Conservation (phyloP, 805 yeast species). For the Yueomyces sinensis region DNA sequence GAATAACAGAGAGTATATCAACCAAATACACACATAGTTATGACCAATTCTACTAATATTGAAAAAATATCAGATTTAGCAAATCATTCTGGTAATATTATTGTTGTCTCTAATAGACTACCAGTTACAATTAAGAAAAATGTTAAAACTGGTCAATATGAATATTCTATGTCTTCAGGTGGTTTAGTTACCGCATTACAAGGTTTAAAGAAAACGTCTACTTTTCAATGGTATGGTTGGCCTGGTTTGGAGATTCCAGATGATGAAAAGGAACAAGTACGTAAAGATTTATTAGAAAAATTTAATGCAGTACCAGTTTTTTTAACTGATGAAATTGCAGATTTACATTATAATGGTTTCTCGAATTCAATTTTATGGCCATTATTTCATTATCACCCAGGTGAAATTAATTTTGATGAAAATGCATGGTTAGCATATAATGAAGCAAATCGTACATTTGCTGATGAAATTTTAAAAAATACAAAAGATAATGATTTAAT, state of each 20-base stretch:
- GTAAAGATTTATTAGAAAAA: slow-evolving; percentile 53
- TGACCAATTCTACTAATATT: too few relatives aligned
- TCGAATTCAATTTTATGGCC: slow-evolving; percentile 96
- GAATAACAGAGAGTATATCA: too few relatives aligned
- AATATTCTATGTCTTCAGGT: slow-evolving; percentile 89
- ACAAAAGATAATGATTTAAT: slow-evolving; percentile 75
- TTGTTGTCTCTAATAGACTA: slow-evolving; percentile 87
- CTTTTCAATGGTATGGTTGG: slow-evolving; percentile 98
- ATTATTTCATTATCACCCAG: slow-evolving; percentile 95
- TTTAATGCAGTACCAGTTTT: slow-evolving; percentile 88
- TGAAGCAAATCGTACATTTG: slow-evolving; percentile 79
- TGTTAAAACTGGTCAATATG: slow-evolving; percentile 45
- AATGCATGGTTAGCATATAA: slow-evolving; percentile 96
- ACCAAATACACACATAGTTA: too few relatives aligned
- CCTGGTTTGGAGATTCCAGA: slow-evolving; percentile 84
- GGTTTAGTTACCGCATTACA: slow-evolving; percentile 94
- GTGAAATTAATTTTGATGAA: slow-evolving; percentile 97
- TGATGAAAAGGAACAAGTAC: slow-evolving; percentile 55
- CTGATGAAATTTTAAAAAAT: slow-evolving; percentile 53
- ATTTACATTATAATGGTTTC: slow-evolving; percentile 92
- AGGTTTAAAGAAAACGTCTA: slow-evolving; percentile 70
- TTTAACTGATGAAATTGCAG: slow-evolving; percentile 80
- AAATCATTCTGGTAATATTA: slow-evolving; percentile 42
- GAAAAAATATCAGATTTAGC: too few relatives aligned
- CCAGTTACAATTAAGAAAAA: slow-evolving; percentile 82